These are phyloP conservation scores for Thraustochytrium sp. DNA, from an alignment of 352 stramenopile species.

Conservation along the genomic window DNA sequence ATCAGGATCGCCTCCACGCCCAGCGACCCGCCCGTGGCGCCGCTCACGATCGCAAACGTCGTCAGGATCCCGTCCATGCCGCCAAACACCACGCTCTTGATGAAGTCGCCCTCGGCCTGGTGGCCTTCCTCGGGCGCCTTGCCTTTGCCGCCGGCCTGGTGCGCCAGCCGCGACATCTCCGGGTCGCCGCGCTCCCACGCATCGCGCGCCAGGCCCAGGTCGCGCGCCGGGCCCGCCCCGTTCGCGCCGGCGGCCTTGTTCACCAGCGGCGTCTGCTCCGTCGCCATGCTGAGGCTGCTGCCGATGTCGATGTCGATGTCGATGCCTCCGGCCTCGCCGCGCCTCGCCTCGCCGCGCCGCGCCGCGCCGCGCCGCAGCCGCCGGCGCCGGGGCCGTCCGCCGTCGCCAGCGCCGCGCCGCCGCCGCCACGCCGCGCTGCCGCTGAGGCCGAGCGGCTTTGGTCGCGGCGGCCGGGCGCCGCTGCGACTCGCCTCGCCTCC, in stretches of 20 bases:
- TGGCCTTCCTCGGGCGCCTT: slow-evolving; percentile 24
- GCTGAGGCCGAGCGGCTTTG: too few species aligned
- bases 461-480: too few species aligned
- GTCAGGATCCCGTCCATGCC: slow-evolving; percentile 86
- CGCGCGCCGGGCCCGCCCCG: neutral
- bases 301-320: too few species aligned
- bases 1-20: slow-evolving; percentile 78
- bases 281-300: neutral
- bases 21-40: slow-evolving; percentile 71
- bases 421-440: too few species aligned
- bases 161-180: slow-evolving; percentile 5
- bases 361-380: neutral
- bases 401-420: too few species aligned
- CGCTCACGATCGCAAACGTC: slow-evolving; percentile 83
- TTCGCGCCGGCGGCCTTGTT: neutral
- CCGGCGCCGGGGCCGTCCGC: too few species aligned
- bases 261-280: slow-evolving; percentile 25
- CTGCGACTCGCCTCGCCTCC: too few species aligned
- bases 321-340: too few species aligned
- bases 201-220: neutral
- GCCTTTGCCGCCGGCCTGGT: neutral
- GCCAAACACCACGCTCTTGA: slow-evolving; percentile 71
- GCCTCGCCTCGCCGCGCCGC: neutral
- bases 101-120: slow-evolving; percentile 37
- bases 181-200: neutral